Evolutionary conservation across 1,284 basidiomycete species (phyloP).

Genomic region (Apiotrichum brassicae): DNA sequence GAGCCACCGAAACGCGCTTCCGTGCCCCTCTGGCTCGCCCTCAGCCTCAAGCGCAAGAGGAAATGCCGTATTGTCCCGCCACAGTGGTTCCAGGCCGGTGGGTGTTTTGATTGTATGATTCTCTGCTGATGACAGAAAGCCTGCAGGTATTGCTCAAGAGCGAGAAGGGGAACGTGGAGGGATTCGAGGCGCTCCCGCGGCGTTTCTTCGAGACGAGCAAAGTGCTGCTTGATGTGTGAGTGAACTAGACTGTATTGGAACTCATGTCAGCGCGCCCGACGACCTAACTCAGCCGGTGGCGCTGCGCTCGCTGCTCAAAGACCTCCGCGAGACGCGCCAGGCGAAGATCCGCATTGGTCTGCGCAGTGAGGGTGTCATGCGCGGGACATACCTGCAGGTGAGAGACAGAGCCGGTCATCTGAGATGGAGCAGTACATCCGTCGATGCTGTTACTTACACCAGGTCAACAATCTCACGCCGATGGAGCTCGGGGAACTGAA

Average conservation of each 20-base stretch:
- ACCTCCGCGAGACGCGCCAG: slow-evolving; percentile 88
- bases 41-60: slow-evolving; percentile 85
- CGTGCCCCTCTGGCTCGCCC: slow-evolving; percentile 91
- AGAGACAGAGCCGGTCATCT: slow-evolving; percentile 19
- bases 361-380: slow-evolving; percentile 57
- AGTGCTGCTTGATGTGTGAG: slow-evolving; percentile 80
- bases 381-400: slow-evolving; percentile 60
- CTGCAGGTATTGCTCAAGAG: slow-evolving; percentile 63
- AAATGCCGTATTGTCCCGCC: slow-evolving; percentile 89
- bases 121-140: slow-evolving; percentile 57
- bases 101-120: slow-evolving; percentile 27
- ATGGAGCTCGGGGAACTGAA: slow-evolving; percentile 90
- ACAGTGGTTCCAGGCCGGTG: slow-evolving; percentile 79
- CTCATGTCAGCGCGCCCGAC: slow-evolving; percentile 67
- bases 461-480: slow-evolving; percentile 79
- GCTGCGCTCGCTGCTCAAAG: slow-evolving; percentile 78
- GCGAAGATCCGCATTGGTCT: slow-evolving; percentile 85
- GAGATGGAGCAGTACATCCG: too few species aligned
- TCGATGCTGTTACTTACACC: too few species aligned
- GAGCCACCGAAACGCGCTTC: slow-evolving; percentile 72
- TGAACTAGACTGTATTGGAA: slow-evolving; percentile 14
- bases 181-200: slow-evolving; percentile 71
- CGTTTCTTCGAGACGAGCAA: slow-evolving; percentile 84
- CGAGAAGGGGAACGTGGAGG: slow-evolving; percentile 62
- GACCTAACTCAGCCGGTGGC: slow-evolving; percentile 76